Conservation (phyloP, 176 grass and related monocot genomes). For the Oryza glaberrima region DNA sequence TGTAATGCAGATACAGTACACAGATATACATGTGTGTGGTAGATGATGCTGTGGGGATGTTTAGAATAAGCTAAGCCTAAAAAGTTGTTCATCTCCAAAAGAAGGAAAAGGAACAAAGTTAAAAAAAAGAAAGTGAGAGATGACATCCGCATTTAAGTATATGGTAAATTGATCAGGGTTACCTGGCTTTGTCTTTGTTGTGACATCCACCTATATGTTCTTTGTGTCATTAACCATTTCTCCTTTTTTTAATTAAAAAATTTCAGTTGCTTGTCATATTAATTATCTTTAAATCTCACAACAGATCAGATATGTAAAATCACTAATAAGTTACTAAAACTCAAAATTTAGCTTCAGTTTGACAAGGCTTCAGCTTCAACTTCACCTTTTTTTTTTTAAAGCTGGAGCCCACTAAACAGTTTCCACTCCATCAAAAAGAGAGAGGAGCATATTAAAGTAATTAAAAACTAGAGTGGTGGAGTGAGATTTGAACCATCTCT, state of each 20-base stretch:
- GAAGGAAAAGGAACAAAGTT: constrained; percentile 4
- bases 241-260: neutral
- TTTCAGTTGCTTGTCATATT: neutral
- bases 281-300: neutral
- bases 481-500: too few relatives aligned
- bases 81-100: constrained; percentile 8
- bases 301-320: neutral
- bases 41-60: constrained; percentile 12
- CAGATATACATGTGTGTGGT: neutral
- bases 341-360: neutral
- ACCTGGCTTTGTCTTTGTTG: neutral
- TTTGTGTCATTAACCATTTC: neutral
- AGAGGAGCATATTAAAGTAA: too few relatives aligned
- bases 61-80: constrained; percentile 28
- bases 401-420: too few relatives aligned
- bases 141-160: neutral
- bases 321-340: neutral
- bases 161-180: neutral
- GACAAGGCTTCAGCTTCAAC: too few relatives aligned
- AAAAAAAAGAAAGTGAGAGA: neutral
- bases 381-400: too few relatives aligned
- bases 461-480: too few relatives aligned
- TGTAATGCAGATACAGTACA: neutral
- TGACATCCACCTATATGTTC: neutral
- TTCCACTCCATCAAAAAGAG: too few relatives aligned